Percentiles rank a stretch among this genome's conserved stretches.
These are phyloP conservation scores for Lindgomyces ingoldianus DNA, from an alignment of 495 filamentous ascomycete genomes.

Conservation along the genomic window DNA sequence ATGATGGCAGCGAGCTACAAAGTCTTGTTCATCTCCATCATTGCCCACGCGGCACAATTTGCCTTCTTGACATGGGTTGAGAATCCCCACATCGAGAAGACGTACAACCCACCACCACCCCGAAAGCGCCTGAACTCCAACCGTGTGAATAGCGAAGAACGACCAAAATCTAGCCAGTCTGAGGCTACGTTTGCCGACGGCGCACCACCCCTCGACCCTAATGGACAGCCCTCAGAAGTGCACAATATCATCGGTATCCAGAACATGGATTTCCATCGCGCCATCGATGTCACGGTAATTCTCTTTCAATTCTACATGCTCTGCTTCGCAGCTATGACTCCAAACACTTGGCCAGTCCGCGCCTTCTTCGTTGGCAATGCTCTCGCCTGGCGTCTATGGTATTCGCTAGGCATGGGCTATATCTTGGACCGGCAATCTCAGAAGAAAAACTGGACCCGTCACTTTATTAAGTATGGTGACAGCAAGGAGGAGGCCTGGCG, in stretches of 20 bases:
- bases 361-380: slow-evolving; percentile 80
- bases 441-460: slow-evolving; percentile 88
- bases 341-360: slow-evolving; percentile 72
- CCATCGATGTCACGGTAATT: slow-evolving; percentile 76
- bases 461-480: slow-evolving; percentile 96
- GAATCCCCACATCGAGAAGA: slow-evolving; percentile 98
- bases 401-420: slow-evolving; percentile 81
- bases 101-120: slow-evolving; percentile 86
- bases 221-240: slow-evolving; percentile 60
- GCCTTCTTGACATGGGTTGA: slow-evolving; percentile 87
- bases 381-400: slow-evolving; percentile 85
- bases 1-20: slow-evolving; percentile 97
- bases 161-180: slow-evolving; percentile 39
- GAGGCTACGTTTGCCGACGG: slow-evolving; percentile 28
- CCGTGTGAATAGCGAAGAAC: slow-evolving; percentile 20
- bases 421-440: slow-evolving; percentile 83
- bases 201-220: slow-evolving; percentile 37
- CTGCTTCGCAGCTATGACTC: slow-evolving; percentile 70
- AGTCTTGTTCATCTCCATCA: slow-evolving; percentile 91
- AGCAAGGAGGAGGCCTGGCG: slow-evolving; percentile 88
- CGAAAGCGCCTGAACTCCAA: slow-evolving; percentile 38
- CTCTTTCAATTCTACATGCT: slow-evolving; percentile 73
- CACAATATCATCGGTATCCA: slow-evolving; percentile 78
- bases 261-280: slow-evolving; percentile 85
- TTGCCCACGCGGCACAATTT: slow-evolving; percentile 93